A percentile compares a stretch with the other conserved stretches of the same genome.
phyloP scores from a whole-genome alignment of 768 basidiomycete genomes.

The Termitomyces sp. region DNA sequence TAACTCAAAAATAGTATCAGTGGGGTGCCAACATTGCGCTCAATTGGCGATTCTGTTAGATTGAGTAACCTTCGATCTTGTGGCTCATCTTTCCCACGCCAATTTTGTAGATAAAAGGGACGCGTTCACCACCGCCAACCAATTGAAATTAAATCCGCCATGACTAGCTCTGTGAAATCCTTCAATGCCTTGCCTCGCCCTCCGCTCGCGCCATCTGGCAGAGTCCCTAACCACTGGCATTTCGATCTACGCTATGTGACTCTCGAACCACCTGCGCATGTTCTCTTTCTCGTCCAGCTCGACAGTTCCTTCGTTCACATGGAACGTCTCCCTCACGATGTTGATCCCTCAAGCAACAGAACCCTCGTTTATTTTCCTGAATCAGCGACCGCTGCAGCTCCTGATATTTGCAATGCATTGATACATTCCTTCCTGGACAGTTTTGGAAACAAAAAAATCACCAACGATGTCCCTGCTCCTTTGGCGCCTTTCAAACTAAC shows the following conservation, averaged over 20 bases:
- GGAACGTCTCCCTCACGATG: slow-evolving; percentile 12
- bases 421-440: slow-evolving; percentile 23
- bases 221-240: slow-evolving; percentile 27
- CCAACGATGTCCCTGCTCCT: not conserved
- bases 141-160: not conserved
- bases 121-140: no score
- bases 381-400: slow-evolving; percentile 24
- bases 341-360: not conserved
- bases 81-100: no score
- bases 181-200: slow-evolving; percentile 24
- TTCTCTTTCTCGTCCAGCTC: slow-evolving; percentile 26
- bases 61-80: no score
- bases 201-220: slow-evolving; percentile 15
- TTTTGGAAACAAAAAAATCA: not conserved
- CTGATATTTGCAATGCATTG: slow-evolving; percentile 24
- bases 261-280: slow-evolving; percentile 28
- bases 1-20: no score
- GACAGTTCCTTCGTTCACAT: slow-evolving; percentile 20
- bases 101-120: no score
- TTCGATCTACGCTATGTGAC: slow-evolving; percentile 33
- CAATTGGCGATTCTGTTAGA: no score
- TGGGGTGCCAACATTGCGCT: no score
- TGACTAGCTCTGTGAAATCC: slow-evolving; percentile 10
- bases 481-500: slow-evolving; percentile 22
- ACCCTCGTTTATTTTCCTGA: slow-evolving; percentile 30